Percentiles rank a stretch among this genome's conserved stretches.
phyloP scores from a whole-genome alignment of 257 asterid species.

The Solanum chiquidenum region DNA sequence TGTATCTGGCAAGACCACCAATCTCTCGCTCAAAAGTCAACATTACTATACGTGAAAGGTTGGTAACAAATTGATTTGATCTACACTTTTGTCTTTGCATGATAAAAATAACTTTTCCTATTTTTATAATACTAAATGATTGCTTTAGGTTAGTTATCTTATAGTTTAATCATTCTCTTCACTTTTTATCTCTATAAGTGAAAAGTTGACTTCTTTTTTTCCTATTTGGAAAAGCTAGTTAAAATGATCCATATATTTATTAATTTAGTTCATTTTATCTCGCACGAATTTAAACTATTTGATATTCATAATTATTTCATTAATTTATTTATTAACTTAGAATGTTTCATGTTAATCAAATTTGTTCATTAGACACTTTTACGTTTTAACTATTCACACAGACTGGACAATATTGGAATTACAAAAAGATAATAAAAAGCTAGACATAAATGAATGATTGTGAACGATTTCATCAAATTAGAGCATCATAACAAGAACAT shows the following conservation, averaged over 20 bases:
- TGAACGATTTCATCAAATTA: neutral
- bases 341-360: neutral
- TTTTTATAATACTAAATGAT: too few relatives aligned
- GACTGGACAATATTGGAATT: fast-evolving
- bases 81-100: neutral
- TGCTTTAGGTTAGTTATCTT: neutral
- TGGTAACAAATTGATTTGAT: neutral
- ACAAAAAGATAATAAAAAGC: neutral
- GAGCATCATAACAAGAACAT: neutral
- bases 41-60: neutral
- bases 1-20: neutral
- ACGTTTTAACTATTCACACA: neutral
- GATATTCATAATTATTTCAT: neutral
- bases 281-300: fast-evolving
- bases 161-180: neutral
- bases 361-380: neutral
- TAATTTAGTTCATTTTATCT: neutral
- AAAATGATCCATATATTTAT: neutral
- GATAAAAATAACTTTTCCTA: neutral
- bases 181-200: neutral
- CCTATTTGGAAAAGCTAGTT: neutral
- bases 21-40: neutral
- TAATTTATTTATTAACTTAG: too few relatives aligned
- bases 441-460: neutral
- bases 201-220: neutral